Conservation (phyloP, 306 rosid species). For the Medicago ruthenica region DNA sequence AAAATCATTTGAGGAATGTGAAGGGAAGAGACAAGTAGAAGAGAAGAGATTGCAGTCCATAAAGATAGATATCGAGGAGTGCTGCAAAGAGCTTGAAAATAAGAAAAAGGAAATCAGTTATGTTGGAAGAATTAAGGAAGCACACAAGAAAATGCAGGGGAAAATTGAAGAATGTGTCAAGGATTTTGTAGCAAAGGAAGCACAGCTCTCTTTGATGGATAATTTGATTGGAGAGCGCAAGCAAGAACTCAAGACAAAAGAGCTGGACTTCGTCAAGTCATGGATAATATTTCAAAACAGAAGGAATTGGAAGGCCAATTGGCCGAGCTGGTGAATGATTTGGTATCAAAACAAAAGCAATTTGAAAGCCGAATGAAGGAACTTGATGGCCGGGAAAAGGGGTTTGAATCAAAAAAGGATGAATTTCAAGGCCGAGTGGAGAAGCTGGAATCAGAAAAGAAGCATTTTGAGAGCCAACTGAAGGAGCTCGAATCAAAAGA, state of each 20-base stretch:
- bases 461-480: too few relatives aligned
- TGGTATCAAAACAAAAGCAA: background rate
- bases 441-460: background rate
- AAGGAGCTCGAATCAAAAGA: too few relatives aligned
- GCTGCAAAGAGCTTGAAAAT: constrained; percentile 42
- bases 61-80: constrained; percentile 40
- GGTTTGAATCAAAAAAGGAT: too few relatives aligned
- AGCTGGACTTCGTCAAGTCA: background rate
- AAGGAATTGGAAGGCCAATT: background rate
- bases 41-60: constrained; percentile 39
- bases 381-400: too few relatives aligned
- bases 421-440: background rate
- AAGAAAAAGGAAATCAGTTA: constrained; percentile 42
- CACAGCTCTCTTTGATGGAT: background rate
- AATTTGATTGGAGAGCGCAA: constrained; percentile 16
- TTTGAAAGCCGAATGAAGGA: background rate
- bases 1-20: constrained; percentile 23
- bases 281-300: background rate
- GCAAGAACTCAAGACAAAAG: background rate
- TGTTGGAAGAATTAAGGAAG: background rate
- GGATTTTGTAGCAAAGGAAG: constrained; percentile 33
- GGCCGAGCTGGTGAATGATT: background rate
- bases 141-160: constrained; percentile 2
- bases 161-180: constrained; percentile 28
- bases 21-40: constrained; percentile 7